Conservation (phyloP, 1,284 basidiomycete genomes). For the Vanrija pseudolonga region DNA sequence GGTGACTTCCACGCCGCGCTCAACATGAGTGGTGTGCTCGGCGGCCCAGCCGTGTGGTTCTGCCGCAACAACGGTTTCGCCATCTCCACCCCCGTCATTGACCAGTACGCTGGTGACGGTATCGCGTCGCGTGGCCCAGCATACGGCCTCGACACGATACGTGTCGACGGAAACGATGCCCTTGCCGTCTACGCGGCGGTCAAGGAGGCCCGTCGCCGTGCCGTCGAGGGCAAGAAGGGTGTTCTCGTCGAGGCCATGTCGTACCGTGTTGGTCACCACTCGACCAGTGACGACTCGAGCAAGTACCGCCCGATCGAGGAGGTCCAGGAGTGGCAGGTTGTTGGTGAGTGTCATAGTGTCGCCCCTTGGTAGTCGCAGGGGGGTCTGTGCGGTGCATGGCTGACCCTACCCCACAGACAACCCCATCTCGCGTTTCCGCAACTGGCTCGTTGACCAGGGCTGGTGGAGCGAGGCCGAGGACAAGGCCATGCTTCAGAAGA, state of each 20-base stretch:
- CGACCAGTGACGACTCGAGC: constrained; percentile 89
- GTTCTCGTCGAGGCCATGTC: constrained; percentile 91
- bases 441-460: constrained; percentile 73
- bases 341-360: constrained; percentile 50
- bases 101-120: constrained; percentile 91
- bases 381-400: neutral
- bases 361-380: neutral
- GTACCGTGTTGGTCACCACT: constrained; percentile 91
- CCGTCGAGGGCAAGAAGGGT: constrained; percentile 72
- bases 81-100: constrained; percentile 84
- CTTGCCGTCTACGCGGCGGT: constrained; percentile 81
- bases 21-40: constrained; percentile 53
- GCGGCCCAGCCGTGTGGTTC: constrained; percentile 48
- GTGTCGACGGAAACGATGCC: constrained; percentile 92
- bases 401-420: constrained; percentile 57
- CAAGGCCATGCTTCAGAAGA: constrained; percentile 62
- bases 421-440: constrained; percentile 76
- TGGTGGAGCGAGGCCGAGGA: constrained; percentile 84
- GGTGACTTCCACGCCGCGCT: constrained; percentile 58
- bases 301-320: constrained; percentile 81
- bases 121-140: constrained; percentile 86
- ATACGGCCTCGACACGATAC: constrained; percentile 86
- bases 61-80: constrained; percentile 63
- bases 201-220: constrained; percentile 69
- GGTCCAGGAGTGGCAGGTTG: constrained; percentile 77